phyloP scores from a whole-genome alignment of 2,329 filamentous ascomycete species.

The Seiridium cupressi region DNA sequence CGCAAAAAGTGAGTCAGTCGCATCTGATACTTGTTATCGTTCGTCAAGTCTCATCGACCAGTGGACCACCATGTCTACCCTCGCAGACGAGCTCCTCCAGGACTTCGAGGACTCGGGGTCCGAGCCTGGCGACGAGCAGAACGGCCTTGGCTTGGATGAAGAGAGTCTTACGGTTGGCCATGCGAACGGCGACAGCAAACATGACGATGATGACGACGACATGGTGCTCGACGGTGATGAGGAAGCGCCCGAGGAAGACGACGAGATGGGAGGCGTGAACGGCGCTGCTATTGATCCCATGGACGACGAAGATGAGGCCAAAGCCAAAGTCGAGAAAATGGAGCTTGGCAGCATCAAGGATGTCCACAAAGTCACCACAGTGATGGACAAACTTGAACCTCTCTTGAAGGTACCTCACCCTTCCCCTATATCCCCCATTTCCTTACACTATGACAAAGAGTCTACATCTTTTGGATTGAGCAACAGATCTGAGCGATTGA shows the following conservation, averaged over 20 bases:
- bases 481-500: constrained; percentile 66
- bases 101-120: constrained; percentile 87
- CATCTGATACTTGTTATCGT: constrained; percentile 8
- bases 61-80: constrained; percentile 69
- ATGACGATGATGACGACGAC: constrained; percentile 27
- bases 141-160: constrained; percentile 43
- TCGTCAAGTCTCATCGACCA: constrained; percentile 12
- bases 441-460: constrained; percentile 57
- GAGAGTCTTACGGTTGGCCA: constrained; percentile 35
- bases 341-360: constrained; percentile 71
- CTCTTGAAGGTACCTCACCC: constrained; percentile 75
- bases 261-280: constrained; percentile 49
- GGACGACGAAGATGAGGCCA: constrained; percentile 67
- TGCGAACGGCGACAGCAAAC: constrained; percentile 32
- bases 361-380: constrained; percentile 72
- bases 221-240: constrained; percentile 62
- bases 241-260: constrained; percentile 60
- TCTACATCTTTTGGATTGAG: constrained; percentile 41
- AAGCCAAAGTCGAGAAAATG: constrained; percentile 81
- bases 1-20: constrained; percentile 12
- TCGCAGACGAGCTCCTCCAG: constrained; percentile 88
- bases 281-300: constrained; percentile 47
- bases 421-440: constrained; percentile 10
- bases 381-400: constrained; percentile 81
- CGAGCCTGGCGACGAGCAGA: constrained; percentile 64